Conservation (phyloP, 2,329 filamentous ascomycete species). For the Coniella lustricola region DNA sequence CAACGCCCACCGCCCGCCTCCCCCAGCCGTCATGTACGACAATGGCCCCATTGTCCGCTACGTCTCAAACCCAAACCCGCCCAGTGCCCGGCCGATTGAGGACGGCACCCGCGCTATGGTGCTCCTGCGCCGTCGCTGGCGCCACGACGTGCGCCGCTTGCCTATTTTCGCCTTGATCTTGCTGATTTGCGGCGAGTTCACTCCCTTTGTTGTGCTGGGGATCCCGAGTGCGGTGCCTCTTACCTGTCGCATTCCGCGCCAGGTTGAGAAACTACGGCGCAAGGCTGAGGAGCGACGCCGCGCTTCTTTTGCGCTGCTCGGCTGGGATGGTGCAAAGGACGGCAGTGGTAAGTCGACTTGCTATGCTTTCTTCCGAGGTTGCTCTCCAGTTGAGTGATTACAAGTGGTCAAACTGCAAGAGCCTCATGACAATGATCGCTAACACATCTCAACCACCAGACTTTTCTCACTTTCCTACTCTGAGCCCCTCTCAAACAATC, state of each 20-base stretch:
- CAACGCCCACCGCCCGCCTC: slow-evolving; percentile 14
- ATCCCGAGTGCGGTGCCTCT: slow-evolving; percentile 67
- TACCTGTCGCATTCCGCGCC: slow-evolving; percentile 75
- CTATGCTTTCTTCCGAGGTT: too few relatives aligned
- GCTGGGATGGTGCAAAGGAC: neutral
- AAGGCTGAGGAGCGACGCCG: slow-evolving; percentile 46
- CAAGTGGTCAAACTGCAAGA: too few relatives aligned
- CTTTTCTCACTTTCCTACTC: slow-evolving; percentile 8
- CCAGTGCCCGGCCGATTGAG: slow-evolving; percentile 24
- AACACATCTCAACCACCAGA: slow-evolving; percentile 9
- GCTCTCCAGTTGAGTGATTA: too few relatives aligned
- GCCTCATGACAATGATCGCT: too few relatives aligned
- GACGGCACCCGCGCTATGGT: slow-evolving; percentile 57
- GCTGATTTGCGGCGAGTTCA: slow-evolving; percentile 76
- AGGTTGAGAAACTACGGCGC: slow-evolving; percentile 52
- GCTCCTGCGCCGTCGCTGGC: slow-evolving; percentile 61
- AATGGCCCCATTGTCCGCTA: slow-evolving; percentile 28
- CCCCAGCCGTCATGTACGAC: slow-evolving; percentile 23
- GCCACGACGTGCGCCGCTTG: slow-evolving; percentile 68
- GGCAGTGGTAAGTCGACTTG: too few relatives aligned
- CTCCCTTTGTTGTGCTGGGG: slow-evolving; percentile 68
- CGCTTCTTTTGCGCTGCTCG: slow-evolving; percentile 39
- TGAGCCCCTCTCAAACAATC: slow-evolving; percentile 9
- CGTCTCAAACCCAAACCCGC: slow-evolving; percentile 33
- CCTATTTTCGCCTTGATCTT: slow-evolving; percentile 73